Conservation (phyloP, 495 filamentous ascomycete genomes). For the Penicillium diatomitis region DNA sequence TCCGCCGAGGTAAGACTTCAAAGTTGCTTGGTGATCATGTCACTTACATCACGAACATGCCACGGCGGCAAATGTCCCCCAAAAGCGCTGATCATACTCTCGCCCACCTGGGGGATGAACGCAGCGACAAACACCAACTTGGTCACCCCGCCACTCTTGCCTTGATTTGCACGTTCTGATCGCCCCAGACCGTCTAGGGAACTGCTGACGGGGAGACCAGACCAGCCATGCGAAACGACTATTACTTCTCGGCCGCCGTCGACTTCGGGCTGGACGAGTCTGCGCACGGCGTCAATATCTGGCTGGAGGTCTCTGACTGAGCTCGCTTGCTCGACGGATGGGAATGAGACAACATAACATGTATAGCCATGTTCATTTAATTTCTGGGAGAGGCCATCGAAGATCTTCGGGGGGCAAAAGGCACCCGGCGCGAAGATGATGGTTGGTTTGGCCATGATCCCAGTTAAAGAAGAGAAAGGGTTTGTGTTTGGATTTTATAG, state of each 20-base stretch:
- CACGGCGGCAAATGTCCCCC: constrained; percentile 25
- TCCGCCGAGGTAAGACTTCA: too few relatives aligned
- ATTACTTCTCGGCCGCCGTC: constrained; percentile 27
- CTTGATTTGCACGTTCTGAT: constrained; percentile 18
- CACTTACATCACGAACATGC: constrained; percentile 29
- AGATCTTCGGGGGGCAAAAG: constrained; percentile 27
- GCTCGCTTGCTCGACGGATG: constrained; percentile 22
- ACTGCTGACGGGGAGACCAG: constrained; percentile 40
- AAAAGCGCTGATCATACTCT: constrained; percentile 28
- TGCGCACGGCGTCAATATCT: constrained; percentile 22
- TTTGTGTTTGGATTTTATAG: not conserved
- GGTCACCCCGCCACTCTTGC: constrained; percentile 34
- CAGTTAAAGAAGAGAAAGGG: not conserved
- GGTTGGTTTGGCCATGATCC: constrained; percentile 21
- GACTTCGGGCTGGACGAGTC: constrained; percentile 16
- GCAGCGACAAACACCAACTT: constrained; percentile 37
- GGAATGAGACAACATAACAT: constrained; percentile 22
- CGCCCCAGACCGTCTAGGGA: constrained; percentile 40
- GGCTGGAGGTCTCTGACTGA: constrained; percentile 17
- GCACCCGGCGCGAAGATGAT: constrained; percentile 29
- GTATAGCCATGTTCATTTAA: constrained; percentile 13
- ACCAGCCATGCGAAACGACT: constrained; percentile 37
- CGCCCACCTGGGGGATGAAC: constrained; percentile 28
- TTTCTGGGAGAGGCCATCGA: constrained; percentile 18
- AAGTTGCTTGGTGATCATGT: too few relatives aligned